phyloP scores from a whole-genome alignment of 495 filamentous ascomycete species.

The Tuber calosporum region DNA sequence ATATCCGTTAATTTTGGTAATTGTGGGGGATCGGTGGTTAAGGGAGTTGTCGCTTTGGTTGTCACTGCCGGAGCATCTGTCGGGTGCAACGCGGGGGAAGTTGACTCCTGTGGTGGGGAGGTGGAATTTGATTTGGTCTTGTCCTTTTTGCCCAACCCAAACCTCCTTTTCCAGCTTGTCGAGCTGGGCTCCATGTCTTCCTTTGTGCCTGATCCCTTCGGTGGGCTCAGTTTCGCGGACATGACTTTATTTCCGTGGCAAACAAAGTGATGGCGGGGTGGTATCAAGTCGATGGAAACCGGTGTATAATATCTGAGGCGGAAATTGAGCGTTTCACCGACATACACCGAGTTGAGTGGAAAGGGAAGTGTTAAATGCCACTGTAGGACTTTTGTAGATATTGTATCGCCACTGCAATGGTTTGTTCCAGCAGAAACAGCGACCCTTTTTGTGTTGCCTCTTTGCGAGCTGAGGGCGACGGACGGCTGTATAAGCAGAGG shows the following conservation, averaged over 20 bases:
- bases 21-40: conserved; percentile 37
- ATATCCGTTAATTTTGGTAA: conserved; percentile 39
- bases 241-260: conserved; percentile 15
- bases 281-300: conserved; percentile 16
- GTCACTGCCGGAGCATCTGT: conserved; percentile 15
- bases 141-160: conserved; percentile 63
- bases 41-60: conserved; percentile 24
- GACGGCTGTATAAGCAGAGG: background rate
- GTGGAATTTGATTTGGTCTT: conserved; percentile 44
- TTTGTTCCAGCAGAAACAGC: conserved; percentile 18
- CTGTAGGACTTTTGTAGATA: conserved; percentile 13
- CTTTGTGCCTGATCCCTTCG: conserved; percentile 5
- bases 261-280: conserved; percentile 10
- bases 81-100: conserved; percentile 39
- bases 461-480: background rate
- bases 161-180: conserved; percentile 40
- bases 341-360: background rate
- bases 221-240: conserved; percentile 5
- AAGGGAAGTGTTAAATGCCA: conserved; percentile 5
- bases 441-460: conserved; percentile 10
- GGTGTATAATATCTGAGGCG: conserved; percentile 3
- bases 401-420: conserved; percentile 14
- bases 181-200: conserved; percentile 22
- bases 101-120: conserved; percentile 35
- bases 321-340: conserved; percentile 28